These are phyloP conservation scores for Sporopachydermia lactativora DNA, from an alignment of 805 yeast species.

Conservation along the genomic window DNA sequence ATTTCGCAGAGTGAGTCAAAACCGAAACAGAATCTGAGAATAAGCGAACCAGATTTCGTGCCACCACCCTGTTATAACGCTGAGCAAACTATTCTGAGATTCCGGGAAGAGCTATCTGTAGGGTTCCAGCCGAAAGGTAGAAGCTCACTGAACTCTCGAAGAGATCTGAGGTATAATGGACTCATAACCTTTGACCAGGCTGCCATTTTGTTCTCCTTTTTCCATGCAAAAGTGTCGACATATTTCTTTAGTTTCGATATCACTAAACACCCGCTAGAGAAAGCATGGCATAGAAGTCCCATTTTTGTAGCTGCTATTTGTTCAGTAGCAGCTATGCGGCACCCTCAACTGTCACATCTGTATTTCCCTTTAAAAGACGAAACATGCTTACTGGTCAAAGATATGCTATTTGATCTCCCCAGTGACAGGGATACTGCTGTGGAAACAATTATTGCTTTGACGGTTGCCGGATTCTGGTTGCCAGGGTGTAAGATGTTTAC, in stretches of 20 bases:
- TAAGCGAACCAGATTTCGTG: no score
- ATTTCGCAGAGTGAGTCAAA: no score
- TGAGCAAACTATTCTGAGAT: no score
- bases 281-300: conserved; percentile 41
- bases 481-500: conserved; percentile 51
- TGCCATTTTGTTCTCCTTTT: conserved; percentile 33
- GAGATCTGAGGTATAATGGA: conserved; percentile 23
- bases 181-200: conserved; percentile 23
- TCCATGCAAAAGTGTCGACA: conserved; percentile 41
- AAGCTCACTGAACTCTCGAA: no score
- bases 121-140: no score
- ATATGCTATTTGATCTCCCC: conserved; percentile 16
- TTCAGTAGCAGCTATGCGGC: conserved; percentile 49
- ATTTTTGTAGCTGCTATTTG: conserved; percentile 45
- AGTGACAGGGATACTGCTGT: conserved; percentile 31
- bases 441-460: conserved; percentile 48
- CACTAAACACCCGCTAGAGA: conserved; percentile 31
- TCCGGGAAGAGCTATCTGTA: no score
- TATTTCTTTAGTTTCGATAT: conserved; percentile 55
- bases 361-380: conserved; percentile 16
- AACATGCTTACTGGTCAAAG: conserved; percentile 18
- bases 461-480: conserved; percentile 58
- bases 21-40: no score
- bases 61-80: no score
- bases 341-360: conserved; percentile 23